A percentile compares a stretch with the other conserved stretches of the same genome.
Evolutionary conservation across 2,329 filamentous ascomycete species (phyloP).

Genomic region (Curvularia eragrostidis): DNA sequence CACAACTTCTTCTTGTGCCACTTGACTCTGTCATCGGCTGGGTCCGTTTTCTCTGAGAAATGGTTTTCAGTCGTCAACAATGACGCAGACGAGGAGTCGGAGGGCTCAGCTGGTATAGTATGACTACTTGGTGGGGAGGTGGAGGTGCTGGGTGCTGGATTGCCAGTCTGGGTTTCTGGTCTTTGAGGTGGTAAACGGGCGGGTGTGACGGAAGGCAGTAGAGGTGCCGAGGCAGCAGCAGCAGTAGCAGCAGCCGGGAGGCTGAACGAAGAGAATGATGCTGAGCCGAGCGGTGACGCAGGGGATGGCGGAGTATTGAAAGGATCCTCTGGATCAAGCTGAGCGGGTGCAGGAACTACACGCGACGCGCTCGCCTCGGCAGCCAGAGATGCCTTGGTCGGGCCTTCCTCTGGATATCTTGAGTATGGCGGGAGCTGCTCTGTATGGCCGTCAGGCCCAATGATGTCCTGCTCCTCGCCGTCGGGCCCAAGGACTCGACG

Average conservation of each 20-base stretch:
- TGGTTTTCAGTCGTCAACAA: slow-evolving; percentile 32
- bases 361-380: slow-evolving; percentile 45
- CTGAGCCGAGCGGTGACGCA: slow-evolving; percentile 28
- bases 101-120: slow-evolving; percentile 34
- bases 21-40: slow-evolving; percentile 25
- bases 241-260: slow-evolving; percentile 16
- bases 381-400: slow-evolving; percentile 61
- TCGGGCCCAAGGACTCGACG: slow-evolving; percentile 77
- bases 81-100: slow-evolving; percentile 40
- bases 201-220: slow-evolving; percentile 34
- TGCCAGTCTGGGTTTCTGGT: slow-evolving; percentile 43
- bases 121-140: slow-evolving; percentile 14
- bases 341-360: slow-evolving; percentile 29
- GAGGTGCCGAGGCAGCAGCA: slow-evolving; percentile 24
- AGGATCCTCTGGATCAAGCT: slow-evolving; percentile 34
- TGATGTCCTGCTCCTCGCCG: slow-evolving; percentile 86
- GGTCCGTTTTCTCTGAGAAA: slow-evolving; percentile 41
- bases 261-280: slow-evolving; percentile 29
- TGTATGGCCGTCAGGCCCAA: slow-evolving; percentile 85
- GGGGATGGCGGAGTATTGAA: slow-evolving; percentile 37
- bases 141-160: slow-evolving; percentile 26
- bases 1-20: slow-evolving; percentile 56
- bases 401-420: slow-evolving; percentile 80
- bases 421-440: slow-evolving; percentile 93
- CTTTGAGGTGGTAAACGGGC: slow-evolving; percentile 40